Evolutionary conservation across 345 rosid species (phyloP).

Genomic region (Lenwebbia sp.): DNA sequence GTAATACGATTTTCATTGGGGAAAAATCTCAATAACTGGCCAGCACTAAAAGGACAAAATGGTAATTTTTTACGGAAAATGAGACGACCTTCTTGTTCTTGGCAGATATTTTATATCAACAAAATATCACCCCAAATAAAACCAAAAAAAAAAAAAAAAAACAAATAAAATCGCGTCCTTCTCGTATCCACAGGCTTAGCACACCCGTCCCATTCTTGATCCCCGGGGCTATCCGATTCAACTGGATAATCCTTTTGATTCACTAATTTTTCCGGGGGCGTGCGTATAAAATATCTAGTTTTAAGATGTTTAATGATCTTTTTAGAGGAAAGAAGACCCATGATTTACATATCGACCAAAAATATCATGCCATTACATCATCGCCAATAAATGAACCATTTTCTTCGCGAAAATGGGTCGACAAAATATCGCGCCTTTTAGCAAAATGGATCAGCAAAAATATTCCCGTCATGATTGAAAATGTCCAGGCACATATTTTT

Average conservation of each 20-base stretch:
- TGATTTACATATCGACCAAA: accelerated
- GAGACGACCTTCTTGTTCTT: no score
- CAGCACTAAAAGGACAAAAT: neutral
- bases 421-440: no score
- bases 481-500: neutral
- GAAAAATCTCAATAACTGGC: neutral
- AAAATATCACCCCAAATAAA: neutral
- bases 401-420: accelerated
- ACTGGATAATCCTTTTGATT: neutral
- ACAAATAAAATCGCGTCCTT: neutral
- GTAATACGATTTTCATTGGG: neutral
- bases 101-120: neutral
- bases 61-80: neutral
- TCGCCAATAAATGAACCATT: accelerated
- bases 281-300: neutral
- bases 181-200: neutral
- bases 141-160: neutral
- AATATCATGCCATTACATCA: accelerated
- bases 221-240: neutral
- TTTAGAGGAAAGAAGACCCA: neutral
- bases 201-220: neutral
- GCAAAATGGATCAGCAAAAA: accelerated
- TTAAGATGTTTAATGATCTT: neutral
- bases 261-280: neutral
- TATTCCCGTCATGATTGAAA: neutral